Evolutionary conservation across 1,139 yeast species (phyloP), one percentile per base, ranked within the genome.

Genomic region (Pichia sp.): DNA sequence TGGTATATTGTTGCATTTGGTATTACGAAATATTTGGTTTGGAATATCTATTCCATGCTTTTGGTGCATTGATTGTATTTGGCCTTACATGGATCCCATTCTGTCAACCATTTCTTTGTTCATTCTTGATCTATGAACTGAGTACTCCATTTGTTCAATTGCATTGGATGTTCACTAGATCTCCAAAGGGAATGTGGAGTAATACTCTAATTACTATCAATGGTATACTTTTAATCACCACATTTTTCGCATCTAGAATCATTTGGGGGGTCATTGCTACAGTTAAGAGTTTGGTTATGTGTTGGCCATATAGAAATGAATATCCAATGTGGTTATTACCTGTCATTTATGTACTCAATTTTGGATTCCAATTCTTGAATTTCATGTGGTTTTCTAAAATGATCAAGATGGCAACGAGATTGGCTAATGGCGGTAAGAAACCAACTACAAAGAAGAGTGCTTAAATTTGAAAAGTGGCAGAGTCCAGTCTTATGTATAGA

Each of bases 121-220:
- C 68, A 1, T 74, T 74, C 48, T 62, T 74, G 42, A 48, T 71
- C 19, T 74, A 69, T 50, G 80, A 74, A 50, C 59, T 70, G 43
- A 68, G 76, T 39, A 71, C 79, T 10, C 80, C 79, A 2, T 74
- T 74, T 55, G 80, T 74, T 42, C 74, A 74, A 50, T 48, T 72
- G 49, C 71, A 74, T 52, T 74, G 77, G 77, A 74, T 71, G 56
- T 69, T 74, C 19, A 64, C 74, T 11, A 60, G 68, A 40, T 59
- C 73, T 32, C 79, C 79, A 1, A 60, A 59, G 1, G 77, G 74
- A 3, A 55, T 64, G 18, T 56, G 72, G 46, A 62, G 65, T 39
- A 62, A 61, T 12, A 58, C 36, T n/a, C 41, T 62, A 12, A 59
- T 66, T 20, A 35, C 67, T 14, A 47, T 69, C 43, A 74, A 74